Base-by-base conservation (phyloP, 257 asterid genomes). In the Rauvolfia tetraphylla region DNA sequence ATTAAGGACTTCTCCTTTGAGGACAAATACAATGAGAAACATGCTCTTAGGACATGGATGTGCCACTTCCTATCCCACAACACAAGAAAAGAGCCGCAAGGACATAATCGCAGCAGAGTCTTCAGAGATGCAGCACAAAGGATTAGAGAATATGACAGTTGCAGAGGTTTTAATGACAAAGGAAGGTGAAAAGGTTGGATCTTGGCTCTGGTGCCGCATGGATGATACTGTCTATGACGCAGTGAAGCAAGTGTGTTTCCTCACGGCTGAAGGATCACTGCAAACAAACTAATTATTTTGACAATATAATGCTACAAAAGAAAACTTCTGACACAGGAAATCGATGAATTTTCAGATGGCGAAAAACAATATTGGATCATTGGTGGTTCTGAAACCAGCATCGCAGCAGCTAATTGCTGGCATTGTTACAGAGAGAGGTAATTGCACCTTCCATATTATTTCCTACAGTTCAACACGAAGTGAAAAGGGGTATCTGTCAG, bases 361-460 rank as follows among this genome's bases (percentile, higher is more conserved):
- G 58, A 87, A 81, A 74, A 90, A 91, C 86, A 91, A 91, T 75
- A 84, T 89, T 49, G 97, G 98, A 72, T 93, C 98, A 8, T 81
- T 93, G 87, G 94, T 92, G 72, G 97, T 91, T 66, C 82, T 92
- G 13, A 92, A 80, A 84, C 92, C 92, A 29, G 96, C 97, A 75
- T 86, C 84, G 61, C 85, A 83, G 34, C 88, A 89, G 34, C 76
- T 77, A 54, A 84, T 93, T 68, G 97, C 96, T 54, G 94, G 98
- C 66, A 93, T 91, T 75, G 79, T 93, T 65, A 93, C 97, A 57
- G 94, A 93, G 86, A 83, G 93, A 87, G 94, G 98, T 91, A 86
- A 73, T 33, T 44, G 31, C 68, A 66, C n/a, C 51, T 13, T 2
- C 27, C 5, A 22, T 44, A 41, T 7, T 15, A n/a, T 51, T 41